A percentile compares a stretch with the other conserved stretches of the same genome.
phyloP scores from a whole-genome alignment of 2,329 filamentous ascomycete genomes.

The Fulvia fulva region DNA sequence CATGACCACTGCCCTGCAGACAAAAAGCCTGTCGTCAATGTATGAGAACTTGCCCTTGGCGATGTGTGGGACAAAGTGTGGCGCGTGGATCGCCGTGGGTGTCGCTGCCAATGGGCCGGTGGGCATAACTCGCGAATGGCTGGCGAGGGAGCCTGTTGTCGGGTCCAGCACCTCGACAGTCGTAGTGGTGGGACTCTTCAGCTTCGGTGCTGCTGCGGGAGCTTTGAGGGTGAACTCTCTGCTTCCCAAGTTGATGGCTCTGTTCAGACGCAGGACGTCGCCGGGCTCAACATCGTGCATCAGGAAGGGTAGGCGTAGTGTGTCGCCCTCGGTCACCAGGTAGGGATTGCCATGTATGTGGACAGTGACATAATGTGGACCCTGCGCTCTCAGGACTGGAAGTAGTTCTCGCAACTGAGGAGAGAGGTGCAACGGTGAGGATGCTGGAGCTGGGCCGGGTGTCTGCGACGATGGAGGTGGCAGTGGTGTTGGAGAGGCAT shows the following conservation, averaged over 20 bases:
- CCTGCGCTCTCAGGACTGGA: constrained; percentile 68
- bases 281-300: constrained; percentile 59
- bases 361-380: constrained; percentile 71
- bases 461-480: constrained; percentile 1
- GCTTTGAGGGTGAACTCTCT: constrained; percentile 83
- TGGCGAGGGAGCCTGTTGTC: constrained; percentile 24
- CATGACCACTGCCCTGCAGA: constrained; percentile 79
- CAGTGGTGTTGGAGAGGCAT: not conserved
- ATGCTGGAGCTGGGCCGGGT: not conserved
- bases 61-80: constrained; percentile 39
- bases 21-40: constrained; percentile 77
- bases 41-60: constrained; percentile 46
- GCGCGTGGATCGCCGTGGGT: constrained; percentile 23
- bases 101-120: constrained; percentile 31
- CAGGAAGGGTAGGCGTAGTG: constrained; percentile 47
- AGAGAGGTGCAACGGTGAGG: not conserved
- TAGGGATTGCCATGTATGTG: constrained; percentile 78
- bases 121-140: constrained; percentile 25
- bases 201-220: constrained; percentile 52
- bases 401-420: constrained; percentile 54
- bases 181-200: constrained; percentile 27
- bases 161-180: constrained; percentile 25
- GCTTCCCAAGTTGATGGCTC: constrained; percentile 75
- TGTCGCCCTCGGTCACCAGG: constrained; percentile 62
- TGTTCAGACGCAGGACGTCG: constrained; percentile 82